Evolutionary conservation across 2,329 filamentous ascomycete species (phyloP).

Genomic region (Diaporthe citrichinensis): DNA sequence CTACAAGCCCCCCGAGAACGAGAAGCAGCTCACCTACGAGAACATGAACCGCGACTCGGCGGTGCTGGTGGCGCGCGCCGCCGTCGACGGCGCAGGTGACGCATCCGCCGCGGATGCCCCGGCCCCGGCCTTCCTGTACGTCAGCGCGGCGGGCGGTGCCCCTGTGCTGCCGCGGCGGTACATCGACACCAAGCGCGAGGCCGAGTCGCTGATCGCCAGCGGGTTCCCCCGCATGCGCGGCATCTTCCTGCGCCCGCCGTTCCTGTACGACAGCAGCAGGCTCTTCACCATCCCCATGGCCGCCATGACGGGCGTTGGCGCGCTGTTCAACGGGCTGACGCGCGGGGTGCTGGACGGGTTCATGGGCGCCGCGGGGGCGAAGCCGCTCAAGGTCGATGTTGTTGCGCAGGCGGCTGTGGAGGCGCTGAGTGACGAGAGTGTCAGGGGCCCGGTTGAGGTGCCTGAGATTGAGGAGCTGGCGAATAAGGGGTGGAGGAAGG

Average conservation of each 20-base stretch:
- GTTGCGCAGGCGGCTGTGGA: conserved; percentile 94
- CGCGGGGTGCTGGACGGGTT: conserved; percentile 82
- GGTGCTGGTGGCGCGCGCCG: conserved; percentile 84
- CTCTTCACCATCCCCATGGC: conserved; percentile 89
- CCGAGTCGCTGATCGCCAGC: conserved; percentile 81
- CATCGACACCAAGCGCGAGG: conserved; percentile 91
- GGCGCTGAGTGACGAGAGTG: conserved; percentile 80
- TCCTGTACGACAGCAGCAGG: conserved; percentile 89
- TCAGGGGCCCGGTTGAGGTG: conserved; percentile 83
- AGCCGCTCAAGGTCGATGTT: conserved; percentile 88
- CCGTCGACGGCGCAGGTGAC: conserved; percentile 70
- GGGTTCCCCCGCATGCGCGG: conserved; percentile 82
- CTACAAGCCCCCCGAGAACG: conserved; percentile 75
- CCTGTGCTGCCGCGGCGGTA: conserved; percentile 89
- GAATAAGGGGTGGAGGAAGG: conserved; percentile 87
- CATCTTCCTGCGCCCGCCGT: conserved; percentile 87
- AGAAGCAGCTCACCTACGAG: conserved; percentile 92
- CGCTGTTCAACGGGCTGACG: conserved; percentile 82
- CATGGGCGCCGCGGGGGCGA: conserved; percentile 86
- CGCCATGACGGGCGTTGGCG: conserved; percentile 79
- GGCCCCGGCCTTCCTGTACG: conserved; percentile 79
- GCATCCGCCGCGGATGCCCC: not conserved
- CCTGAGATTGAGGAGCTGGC: conserved; percentile 86
- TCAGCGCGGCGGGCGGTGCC: conserved; percentile 89
- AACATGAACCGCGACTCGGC: conserved; percentile 96